Percentiles rank a stretch among this genome's conserved stretches.
phyloP scores from a whole-genome alignment of 768 basidiomycete species.

The Boletus sp. region DNA sequence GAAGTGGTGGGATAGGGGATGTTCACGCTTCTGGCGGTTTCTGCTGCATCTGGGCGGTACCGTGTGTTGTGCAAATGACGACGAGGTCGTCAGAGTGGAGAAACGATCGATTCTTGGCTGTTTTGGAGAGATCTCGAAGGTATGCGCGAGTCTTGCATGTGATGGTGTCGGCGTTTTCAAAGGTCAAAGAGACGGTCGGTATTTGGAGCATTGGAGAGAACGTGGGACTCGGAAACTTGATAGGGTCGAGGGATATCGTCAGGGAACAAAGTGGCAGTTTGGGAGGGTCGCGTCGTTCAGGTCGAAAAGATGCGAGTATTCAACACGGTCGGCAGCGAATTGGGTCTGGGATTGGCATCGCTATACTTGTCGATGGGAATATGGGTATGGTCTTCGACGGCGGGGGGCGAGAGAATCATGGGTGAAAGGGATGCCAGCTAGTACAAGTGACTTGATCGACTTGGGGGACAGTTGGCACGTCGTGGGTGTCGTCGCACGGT shows the following conservation, averaged over 20 bases:
- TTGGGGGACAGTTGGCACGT: not conserved
- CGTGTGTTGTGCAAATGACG: not conserved
- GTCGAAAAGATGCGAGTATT: too few relatives aligned
- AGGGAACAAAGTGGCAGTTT: not conserved
- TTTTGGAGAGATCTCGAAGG: not conserved
- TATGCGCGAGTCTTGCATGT: not conserved
- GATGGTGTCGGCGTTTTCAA: not conserved
- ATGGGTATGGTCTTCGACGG: not conserved
- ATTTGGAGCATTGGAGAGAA: not conserved
- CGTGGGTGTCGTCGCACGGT: not conserved
- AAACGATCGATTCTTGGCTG: not conserved
- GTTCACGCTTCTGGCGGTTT: not conserved
- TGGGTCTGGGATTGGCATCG: not conserved
- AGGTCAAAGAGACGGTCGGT: not conserved
- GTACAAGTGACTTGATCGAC: not conserved
- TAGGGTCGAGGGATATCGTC: not conserved
- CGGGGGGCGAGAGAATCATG: not conserved
- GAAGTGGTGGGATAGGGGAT: not conserved
- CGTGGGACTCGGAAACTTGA: not conserved
- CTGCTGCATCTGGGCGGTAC: not conserved
- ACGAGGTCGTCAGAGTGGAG: not conserved
- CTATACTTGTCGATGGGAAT: not conserved
- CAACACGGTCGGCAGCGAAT: too few relatives aligned
- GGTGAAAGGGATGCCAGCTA: not conserved
- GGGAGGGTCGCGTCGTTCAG: not conserved